These are phyloP conservation scores for Bryoglossum gracile DNA, from an alignment of 495 filamentous ascomycete genomes.

Conservation along the genomic window DNA sequence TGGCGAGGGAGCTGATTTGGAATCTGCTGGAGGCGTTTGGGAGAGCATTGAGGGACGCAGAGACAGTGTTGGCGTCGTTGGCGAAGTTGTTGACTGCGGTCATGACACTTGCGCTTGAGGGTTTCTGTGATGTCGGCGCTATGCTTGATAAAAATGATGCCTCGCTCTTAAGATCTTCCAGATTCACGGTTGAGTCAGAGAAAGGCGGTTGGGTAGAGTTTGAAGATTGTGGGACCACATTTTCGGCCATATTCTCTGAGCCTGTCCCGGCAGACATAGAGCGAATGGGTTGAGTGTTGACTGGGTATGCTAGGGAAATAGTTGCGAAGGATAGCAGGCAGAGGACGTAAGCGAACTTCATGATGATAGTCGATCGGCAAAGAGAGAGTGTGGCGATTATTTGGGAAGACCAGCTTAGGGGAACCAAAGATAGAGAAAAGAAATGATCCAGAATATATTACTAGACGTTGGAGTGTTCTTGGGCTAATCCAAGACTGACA, in stretches of 20 bases:
- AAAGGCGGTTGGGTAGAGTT: background rate
- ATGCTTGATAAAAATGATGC: background rate
- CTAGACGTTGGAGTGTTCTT: too few relatives aligned
- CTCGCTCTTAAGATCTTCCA: background rate
- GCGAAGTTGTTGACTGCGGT: constrained; percentile 6
- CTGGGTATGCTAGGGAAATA: constrained; percentile 7
- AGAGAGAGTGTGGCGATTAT: background rate
- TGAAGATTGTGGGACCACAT: background rate
- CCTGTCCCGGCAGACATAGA: background rate
- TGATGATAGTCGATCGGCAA: constrained; percentile 6
- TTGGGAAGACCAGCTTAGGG: background rate
- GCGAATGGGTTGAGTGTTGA: background rate
- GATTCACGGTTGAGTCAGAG: background rate
- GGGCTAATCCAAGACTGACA: background rate
- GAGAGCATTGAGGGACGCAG: constrained; percentile 5
- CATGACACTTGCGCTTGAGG: constrained; percentile 1
- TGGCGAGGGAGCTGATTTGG: constrained; percentile 3
- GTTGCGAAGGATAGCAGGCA: constrained; percentile 4
- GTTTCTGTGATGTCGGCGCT: background rate
- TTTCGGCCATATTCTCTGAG: background rate
- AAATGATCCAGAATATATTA: background rate
- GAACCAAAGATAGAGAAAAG: background rate
- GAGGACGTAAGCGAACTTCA: constrained; percentile 7
- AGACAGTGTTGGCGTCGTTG: constrained; percentile 15
- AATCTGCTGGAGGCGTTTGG: background rate